These are phyloP conservation scores for Kernera saxatilis DNA, from an alignment of 345 rosid species.

Conservation along the genomic window DNA sequence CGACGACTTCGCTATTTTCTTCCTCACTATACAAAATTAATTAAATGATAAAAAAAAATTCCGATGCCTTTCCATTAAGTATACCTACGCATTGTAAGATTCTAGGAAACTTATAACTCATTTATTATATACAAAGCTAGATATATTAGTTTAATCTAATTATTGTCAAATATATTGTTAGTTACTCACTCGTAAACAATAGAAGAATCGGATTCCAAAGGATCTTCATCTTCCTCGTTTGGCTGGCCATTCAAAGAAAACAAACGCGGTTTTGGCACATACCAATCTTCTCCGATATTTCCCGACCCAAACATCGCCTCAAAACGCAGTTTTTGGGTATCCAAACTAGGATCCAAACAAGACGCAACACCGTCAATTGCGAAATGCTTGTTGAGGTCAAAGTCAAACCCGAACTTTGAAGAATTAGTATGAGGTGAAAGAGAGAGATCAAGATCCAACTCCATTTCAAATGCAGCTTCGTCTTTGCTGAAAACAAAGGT, in stretches of 20 bases:
- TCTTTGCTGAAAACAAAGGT: slow-evolving; percentile 6
- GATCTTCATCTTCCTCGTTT: slow-evolving; percentile 47
- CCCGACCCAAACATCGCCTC: neutral
- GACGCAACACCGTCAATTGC: neutral
- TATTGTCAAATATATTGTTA: neutral
- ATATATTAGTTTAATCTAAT: neutral
- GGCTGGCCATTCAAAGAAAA: slow-evolving; percentile 41
- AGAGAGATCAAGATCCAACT: slow-evolving; percentile 30
- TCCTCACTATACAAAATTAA: slow-evolving; percentile 29
- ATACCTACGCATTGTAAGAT: neutral
- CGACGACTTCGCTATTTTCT: slow-evolving; percentile 37
- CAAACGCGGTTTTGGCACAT: neutral
- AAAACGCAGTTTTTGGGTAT: neutral
- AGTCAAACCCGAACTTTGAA: slow-evolving; percentile 14
- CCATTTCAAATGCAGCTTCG: slow-evolving; percentile 14
- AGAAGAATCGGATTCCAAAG: slow-evolving; percentile 26
- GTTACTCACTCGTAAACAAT: slow-evolving; percentile 35
- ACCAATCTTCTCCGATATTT: neutral
- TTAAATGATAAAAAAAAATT: neutral
- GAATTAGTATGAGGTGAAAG: slow-evolving; percentile 20
- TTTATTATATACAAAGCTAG: neutral
- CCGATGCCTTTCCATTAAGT: neutral
- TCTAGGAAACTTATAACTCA: neutral
- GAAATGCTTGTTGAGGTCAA: slow-evolving; percentile 24
- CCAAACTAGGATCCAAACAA: slow-evolving; percentile 4